Conservation (phyloP, 1,284 basidiomycete genomes). For the Ceratobasidium sp. region DNA sequence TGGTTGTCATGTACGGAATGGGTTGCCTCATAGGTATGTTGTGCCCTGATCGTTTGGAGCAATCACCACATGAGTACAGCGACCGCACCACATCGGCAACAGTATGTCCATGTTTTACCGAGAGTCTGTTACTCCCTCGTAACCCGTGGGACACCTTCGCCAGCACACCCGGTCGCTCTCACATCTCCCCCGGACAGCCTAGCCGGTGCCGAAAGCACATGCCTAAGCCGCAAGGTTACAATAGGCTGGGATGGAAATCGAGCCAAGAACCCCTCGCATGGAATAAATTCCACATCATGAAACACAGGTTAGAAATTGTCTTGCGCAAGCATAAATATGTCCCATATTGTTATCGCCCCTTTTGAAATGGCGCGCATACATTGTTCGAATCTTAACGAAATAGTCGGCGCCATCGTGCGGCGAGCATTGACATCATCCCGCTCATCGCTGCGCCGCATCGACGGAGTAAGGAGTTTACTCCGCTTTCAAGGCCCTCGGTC, state of each 20-base stretch:
- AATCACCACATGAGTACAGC: not conserved
- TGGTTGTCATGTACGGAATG: not conserved
- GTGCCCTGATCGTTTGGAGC: not conserved
- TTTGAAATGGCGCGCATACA: not conserved
- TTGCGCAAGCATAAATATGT: too few relatives aligned
- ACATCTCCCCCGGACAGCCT: conserved; percentile 20
- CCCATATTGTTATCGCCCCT: too few relatives aligned
- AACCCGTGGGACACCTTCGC: conserved; percentile 34
- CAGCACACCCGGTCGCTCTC: conserved; percentile 6
- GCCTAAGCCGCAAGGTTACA: conserved; percentile 12
- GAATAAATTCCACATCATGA: conserved; percentile 35
- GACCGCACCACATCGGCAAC: conserved; percentile 8
- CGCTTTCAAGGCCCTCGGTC: conserved; percentile 27
- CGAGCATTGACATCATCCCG: not conserved
- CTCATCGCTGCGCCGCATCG: conserved; percentile 10
- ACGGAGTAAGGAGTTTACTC: conserved; percentile 3
- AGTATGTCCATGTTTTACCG: conserved; percentile 32
- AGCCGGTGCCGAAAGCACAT: conserved; percentile 34
- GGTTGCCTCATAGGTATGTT: not conserved
- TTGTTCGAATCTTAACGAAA: not conserved
- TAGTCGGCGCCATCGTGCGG: not conserved
- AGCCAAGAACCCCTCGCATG: conserved; percentile 27
- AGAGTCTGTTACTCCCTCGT: conserved; percentile 23
- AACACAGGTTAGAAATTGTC: too few relatives aligned
- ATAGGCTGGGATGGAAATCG: conserved; percentile 23